Percentiles rank a stretch among this genome's conserved stretches.
Conservation (phyloP, 768 basidiomycete species). For the Russula griseocarnosa region DNA sequence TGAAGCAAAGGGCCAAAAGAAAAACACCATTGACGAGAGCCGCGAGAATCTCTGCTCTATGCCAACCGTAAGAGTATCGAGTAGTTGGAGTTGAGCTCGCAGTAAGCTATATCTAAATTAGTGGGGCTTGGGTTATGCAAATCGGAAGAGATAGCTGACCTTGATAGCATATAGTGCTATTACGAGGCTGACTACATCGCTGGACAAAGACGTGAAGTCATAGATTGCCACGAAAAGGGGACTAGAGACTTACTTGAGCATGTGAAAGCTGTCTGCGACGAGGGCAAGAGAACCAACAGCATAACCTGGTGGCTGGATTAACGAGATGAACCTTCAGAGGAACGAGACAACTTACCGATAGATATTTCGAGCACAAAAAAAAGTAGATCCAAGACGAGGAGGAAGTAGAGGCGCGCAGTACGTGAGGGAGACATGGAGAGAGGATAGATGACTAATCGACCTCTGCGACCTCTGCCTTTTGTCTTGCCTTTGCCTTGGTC, state of each 20-base stretch:
- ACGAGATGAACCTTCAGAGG: background rate
- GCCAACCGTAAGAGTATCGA: constrained; percentile 98
- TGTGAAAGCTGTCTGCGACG: constrained; percentile 96
- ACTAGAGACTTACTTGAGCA: constrained; percentile 79
- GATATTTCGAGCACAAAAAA: constrained; percentile 88
- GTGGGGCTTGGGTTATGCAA: constrained; percentile 10
- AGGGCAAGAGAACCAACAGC: constrained; percentile 93
- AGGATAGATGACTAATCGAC: constrained; percentile 4
- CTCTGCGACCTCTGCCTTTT: no score
- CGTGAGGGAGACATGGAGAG: constrained; percentile 49
- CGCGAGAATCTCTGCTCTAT: constrained; percentile 93
- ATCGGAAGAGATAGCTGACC: constrained; percentile 36
- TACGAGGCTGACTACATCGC: constrained; percentile 93
- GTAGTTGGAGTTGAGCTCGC: constrained; percentile 55
- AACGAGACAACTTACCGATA: constrained; percentile 48
- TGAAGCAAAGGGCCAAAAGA: constrained; percentile 93
- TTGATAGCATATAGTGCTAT: constrained; percentile 96
- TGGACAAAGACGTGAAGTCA: constrained; percentile 36
- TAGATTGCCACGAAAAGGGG: background rate
- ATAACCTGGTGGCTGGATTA: constrained; percentile 56
- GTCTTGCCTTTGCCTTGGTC: no score
- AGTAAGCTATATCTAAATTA: constrained; percentile 51
- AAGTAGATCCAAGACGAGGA: constrained; percentile 77
- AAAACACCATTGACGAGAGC: constrained; percentile 97
- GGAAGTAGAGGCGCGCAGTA: constrained; percentile 65